phyloP scores from a whole-genome alignment of 148 eudicot species.

The Selenicereus undatus region DNA sequence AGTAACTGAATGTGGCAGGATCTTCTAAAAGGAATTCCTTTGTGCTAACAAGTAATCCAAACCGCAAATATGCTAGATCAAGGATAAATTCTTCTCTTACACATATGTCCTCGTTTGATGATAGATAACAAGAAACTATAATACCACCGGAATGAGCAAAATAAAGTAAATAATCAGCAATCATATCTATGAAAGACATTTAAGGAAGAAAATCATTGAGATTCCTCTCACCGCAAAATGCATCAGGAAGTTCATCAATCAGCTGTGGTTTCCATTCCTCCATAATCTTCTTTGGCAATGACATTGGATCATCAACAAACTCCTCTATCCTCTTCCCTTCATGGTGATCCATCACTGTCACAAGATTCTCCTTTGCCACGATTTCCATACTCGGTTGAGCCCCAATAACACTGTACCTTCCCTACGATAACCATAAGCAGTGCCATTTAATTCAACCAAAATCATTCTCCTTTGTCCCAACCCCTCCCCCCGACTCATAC shows the following conservation, averaged over 20 bases:
- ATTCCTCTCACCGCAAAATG: conserved; percentile 72
- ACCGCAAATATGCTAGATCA: not conserved
- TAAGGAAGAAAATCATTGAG: conserved; percentile 12
- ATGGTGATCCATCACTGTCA: conserved; percentile 81
- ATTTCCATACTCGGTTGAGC: conserved; percentile 98
- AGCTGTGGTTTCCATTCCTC: conserved; percentile 93
- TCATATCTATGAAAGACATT: not conserved
- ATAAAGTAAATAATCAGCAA: conserved; percentile 11
- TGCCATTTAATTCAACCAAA: not conserved
- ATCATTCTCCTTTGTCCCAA: not conserved
- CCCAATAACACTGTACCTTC: conserved; percentile 94
- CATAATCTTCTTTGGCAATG: conserved; percentile 77
- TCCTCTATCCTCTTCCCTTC: conserved; percentile 64
- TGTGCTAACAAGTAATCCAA: not conserved
- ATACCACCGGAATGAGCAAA: not conserved
- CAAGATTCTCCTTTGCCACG: conserved; percentile 87
- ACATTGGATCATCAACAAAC: conserved; percentile 89
- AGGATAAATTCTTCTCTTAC: not conserved
- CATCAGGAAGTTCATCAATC: conserved; percentile 91
- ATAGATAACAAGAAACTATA: not conserved
- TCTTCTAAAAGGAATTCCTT: not conserved
- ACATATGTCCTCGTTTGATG: not conserved
- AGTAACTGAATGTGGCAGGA: not conserved
- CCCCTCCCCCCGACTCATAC: not conserved
- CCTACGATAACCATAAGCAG: conserved; percentile 38